Base-by-base conservation (phyloP, 805 yeast genomes). In the Maudiozyma pseudohumilis region DNA sequence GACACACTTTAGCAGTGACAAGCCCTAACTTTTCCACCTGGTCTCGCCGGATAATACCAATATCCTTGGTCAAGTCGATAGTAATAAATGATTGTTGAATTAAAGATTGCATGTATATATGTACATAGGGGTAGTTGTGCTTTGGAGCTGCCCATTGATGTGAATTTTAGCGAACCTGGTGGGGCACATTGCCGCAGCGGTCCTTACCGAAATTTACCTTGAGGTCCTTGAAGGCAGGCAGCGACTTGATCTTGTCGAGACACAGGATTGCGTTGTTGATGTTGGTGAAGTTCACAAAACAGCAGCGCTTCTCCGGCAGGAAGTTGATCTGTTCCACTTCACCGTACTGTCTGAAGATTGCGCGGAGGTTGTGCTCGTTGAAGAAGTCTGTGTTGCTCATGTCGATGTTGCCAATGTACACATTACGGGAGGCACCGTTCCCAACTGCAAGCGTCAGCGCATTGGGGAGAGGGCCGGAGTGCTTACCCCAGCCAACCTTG, bases 401-500 rank as follows among this genome's bases (percentile, higher is more conserved):
- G 38, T 71, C 69, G 40, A 82, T 77, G 45, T 70, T 72, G 19
- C 96, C 97, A 48, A 89, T 72, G 60, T 92, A 89, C 32, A 89
- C 84, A 54, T 92, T 89, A 61, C 98, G 75, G 16, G 92, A 77
- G 0, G 96, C 97, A 29, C 97, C 97, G 45, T 84, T 81, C 17
- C 92, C 78, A 19, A 88, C 95, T 0, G 96, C 96, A 40, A 83
- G 65, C 6, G 88, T 81, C 40, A 89, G 70, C 3, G 94, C 87
- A 48, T 84, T 82, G 9, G 94, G 79, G 45, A 89, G 68, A 1
- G 95, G 87, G 9, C 97, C 97, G 5, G 94, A 79, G 56, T 89
- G 96, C 61, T 86, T 88, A 33, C 97, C 98, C 97, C 98, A 89
- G 16, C 96, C 96, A 40, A 89, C 87, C 58, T 84, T 85, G 47